Evolutionary conservation across 352 stramenopile species (phyloP), one percentile per base, ranked within the genome.

Genomic region (Phytopythium oedochilum): DNA sequence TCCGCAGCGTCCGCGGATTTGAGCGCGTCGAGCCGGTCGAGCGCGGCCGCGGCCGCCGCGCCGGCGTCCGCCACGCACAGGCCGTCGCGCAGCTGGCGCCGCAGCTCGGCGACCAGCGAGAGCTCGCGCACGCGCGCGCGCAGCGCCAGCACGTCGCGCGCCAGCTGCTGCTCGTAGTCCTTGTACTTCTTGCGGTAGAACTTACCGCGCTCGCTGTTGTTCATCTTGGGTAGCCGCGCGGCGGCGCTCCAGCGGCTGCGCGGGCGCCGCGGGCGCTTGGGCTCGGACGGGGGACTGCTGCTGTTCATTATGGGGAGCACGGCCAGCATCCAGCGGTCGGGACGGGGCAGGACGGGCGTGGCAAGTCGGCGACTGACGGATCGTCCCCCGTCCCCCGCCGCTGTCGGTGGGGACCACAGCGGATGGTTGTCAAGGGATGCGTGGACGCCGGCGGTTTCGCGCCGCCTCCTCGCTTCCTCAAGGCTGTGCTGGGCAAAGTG

Each of bases 171-270:
- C 51, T 82, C 73, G 65, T 83, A 81, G 58, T 78, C 61, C 39
- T 75, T 73, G 48, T 79, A 78, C 61, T 86, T 86, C 49, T 73
- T 64, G 8, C 75, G 67, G 43, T 86, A 86, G 70, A 82, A 86
- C 57, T 86, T 86, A 55, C 75, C 75, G 20, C 75, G 70, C 60
- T 86, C 75, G 25, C 70, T 83, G 59, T 86, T 86, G 70, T 65
- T 86, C 72, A 86, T 86, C 55, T 74, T 77, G 26, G 75, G 75
- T 39, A 86, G 53, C 55, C 75, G 83, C 46, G 59, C 50, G 45
- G 71, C 18, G 20, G 48, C 48, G 32, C 32, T 44, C 48, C 48
- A 55, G 11, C 32, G 32, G 23, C 48, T 45, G 5, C 48, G 32
- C 32, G 34, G 9, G 32, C 48, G 48, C 11, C 48, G 32, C 31